These are phyloP conservation scores for Tolypocladium pustulatum DNA, from an alignment of 2,329 filamentous ascomycete species.

Conservation along the genomic window DNA sequence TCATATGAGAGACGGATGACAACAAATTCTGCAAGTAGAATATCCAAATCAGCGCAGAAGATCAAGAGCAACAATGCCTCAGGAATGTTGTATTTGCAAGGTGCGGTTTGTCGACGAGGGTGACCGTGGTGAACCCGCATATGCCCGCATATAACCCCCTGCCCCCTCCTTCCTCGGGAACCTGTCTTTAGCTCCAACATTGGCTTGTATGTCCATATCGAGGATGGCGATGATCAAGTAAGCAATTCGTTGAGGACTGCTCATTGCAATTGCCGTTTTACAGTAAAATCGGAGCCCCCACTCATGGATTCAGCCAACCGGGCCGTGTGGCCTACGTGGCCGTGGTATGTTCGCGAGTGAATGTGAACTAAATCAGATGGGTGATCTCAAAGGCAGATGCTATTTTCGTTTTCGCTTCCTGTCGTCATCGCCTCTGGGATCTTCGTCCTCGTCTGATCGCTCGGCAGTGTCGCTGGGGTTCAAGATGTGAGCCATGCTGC, in stretches of 20 bases:
- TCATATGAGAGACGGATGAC: not conserved
- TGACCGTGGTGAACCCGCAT: not conserved
- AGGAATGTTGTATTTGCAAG: too few relatives aligned
- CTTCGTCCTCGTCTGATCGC: conserved; percentile 45
- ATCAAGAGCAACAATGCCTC: not conserved
- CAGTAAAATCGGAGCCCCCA: not conserved
- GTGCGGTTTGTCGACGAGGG: too few relatives aligned
- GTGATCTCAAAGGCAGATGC: conserved; percentile 11
- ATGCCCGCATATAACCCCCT: too few relatives aligned
- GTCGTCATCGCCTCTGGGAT: conserved; percentile 44
- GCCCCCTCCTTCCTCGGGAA: not conserved
- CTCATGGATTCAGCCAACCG: not conserved
- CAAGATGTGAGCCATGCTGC: conserved; percentile 54
- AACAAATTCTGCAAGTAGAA: not conserved
- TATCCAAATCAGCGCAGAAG: not conserved
- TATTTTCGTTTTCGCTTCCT: conserved; percentile 52
- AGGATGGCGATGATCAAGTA: not conserved
- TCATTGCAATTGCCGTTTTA: not conserved
- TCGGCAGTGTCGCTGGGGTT: conserved; percentile 48
- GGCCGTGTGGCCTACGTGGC: not conserved
- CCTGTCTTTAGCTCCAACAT: not conserved
- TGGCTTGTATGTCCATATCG: not conserved
- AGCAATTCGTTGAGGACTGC: not conserved
- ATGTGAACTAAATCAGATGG: not conserved
- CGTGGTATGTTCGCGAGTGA: not conserved